Conservation (phyloP, 192 early-diverging fungal species). For the Hyaloraphidium curvatum region DNA sequence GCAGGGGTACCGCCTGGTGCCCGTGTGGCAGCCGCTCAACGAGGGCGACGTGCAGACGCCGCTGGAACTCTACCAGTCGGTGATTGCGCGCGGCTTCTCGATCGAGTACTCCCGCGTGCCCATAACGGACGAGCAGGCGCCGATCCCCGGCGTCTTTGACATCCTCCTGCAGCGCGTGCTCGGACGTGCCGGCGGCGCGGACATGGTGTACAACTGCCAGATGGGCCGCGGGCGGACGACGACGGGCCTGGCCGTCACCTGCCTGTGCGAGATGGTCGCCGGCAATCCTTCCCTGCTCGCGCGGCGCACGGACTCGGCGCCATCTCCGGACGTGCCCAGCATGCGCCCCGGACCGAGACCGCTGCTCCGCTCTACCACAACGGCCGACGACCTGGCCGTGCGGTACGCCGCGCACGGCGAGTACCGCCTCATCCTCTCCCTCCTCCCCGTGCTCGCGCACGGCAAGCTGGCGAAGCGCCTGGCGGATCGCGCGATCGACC, state of each 20-base stretch:
- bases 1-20: conserved; percentile 23
- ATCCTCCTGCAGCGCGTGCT: conserved; percentile 27
- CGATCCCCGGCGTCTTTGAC: conserved; percentile 48
- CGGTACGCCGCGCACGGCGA: conserved; percentile 28
- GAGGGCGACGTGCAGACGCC: conserved; percentile 33
- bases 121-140: conserved; percentile 45
- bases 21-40: conserved; percentile 34
- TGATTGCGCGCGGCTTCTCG: conserved; percentile 28
- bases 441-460: conserved; percentile 33
- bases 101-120: conserved; percentile 39
- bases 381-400: conserved; percentile 12
- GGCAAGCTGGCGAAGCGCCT: conserved; percentile 38
- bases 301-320: background rate
- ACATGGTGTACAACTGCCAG: conserved; percentile 45
- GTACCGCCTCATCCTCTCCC: conserved; percentile 32
- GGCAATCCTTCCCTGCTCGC: conserved; percentile 12
- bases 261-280: conserved; percentile 32
- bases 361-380: conserved; percentile 4
- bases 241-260: conserved; percentile 34
- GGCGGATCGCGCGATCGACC: conserved; percentile 35
- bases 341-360: conserved; percentile 5
- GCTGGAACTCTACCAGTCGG: conserved; percentile 28
- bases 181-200: conserved; percentile 11
- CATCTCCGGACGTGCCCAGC: conserved; percentile 6
- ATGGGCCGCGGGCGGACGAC: conserved; percentile 51